These are phyloP conservation scores for Pichia sp. DNA, from an alignment of 1,139 yeast genomes.

Conservation along the genomic window DNA sequence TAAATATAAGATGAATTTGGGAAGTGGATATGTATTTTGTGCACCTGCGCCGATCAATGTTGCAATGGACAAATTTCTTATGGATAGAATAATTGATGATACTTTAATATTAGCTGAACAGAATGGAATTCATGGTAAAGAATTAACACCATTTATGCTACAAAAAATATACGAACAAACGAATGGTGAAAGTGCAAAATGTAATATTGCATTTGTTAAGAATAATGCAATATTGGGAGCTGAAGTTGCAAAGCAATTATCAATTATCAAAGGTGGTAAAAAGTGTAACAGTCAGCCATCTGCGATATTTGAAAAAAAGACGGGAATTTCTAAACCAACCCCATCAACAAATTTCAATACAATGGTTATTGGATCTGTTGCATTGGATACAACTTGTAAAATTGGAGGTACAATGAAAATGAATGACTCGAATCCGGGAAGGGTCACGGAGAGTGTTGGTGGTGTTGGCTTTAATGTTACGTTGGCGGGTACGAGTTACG, in stretches of 20 bases:
- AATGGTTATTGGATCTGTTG: constrained; percentile 67
- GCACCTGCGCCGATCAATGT: constrained; percentile 69
- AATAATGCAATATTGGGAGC: constrained; percentile 71
- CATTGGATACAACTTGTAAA: constrained; percentile 61
- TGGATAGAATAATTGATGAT: constrained; percentile 47
- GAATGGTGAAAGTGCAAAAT: constrained; percentile 59
- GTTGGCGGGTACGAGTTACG: constrained; percentile 36
- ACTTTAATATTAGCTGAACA: constrained; percentile 55
- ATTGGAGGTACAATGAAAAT: constrained; percentile 31
- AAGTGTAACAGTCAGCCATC: constrained; percentile 4
- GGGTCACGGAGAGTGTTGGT: constrained; percentile 47
- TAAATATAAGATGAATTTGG: constrained; percentile 42
- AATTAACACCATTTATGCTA: constrained; percentile 72
- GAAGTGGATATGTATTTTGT: constrained; percentile 71
- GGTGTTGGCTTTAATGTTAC: constrained; percentile 84
- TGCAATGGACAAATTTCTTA: constrained; percentile 51
- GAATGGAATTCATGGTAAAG: constrained; percentile 59
- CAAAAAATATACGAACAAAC: constrained; percentile 59
- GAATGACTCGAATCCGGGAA: constrained; percentile 73
- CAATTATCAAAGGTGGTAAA: constrained; percentile 32
- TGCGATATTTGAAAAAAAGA: neutral
- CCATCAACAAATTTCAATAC: constrained; percentile 17
- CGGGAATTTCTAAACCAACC: neutral
- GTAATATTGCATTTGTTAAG: constrained; percentile 70
- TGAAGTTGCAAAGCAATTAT: constrained; percentile 52